Evolutionary conservation across 2,329 filamentous ascomycete species (phyloP).

Genomic region (Pestalotiopsis fici): DNA sequence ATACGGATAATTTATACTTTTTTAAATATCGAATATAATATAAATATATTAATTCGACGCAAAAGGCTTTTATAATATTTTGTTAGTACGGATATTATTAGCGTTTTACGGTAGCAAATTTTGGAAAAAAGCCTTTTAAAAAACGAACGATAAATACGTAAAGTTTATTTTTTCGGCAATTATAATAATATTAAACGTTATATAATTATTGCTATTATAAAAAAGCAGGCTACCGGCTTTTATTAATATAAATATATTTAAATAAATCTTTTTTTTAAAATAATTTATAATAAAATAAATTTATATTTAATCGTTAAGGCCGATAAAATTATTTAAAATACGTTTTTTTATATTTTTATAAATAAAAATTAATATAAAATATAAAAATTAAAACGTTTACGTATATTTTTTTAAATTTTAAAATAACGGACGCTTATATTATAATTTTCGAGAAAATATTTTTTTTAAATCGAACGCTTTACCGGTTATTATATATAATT

Average conservation of each 20-base stretch:
- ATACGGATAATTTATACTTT: too few relatives aligned
- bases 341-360: not conserved
- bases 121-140: too few relatives aligned
- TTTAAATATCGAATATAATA: too few relatives aligned
- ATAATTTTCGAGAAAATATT: not conserved
- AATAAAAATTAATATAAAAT: not conserved
- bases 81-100: too few relatives aligned
- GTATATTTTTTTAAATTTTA: not conserved
- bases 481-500: too few relatives aligned
- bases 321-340: not conserved
- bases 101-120: too few relatives aligned
- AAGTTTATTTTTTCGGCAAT: too few relatives aligned
- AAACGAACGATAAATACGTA: too few relatives aligned
- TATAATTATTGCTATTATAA: too few relatives aligned
- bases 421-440: not conserved
- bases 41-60: too few relatives aligned
- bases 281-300: not conserved
- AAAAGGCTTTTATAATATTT: too few relatives aligned
- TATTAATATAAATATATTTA: not conserved
- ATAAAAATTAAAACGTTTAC: not conserved
- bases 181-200: too few relatives aligned
- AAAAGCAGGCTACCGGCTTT: not conserved
- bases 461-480: not conserved
- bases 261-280: not conserved
- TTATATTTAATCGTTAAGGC: not conserved